A percentile compares a stretch with the other conserved stretches of the same genome.
These are phyloP conservation scores for Conticribra weissflogii DNA, from an alignment of 108 stramenopile species.

Conservation along the genomic window DNA sequence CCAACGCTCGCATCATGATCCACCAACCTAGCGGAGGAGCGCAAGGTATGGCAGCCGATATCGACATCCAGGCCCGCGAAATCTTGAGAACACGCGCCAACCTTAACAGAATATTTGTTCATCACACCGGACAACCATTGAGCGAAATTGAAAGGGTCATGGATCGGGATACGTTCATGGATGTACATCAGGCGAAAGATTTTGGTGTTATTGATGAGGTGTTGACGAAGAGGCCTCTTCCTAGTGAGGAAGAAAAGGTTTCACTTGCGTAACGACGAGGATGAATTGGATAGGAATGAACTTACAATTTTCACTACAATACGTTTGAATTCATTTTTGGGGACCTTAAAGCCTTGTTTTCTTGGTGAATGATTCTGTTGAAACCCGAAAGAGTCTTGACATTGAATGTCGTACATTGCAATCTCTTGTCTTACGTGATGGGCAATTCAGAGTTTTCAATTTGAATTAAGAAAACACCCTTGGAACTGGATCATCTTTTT, in stretches of 20 bases:
- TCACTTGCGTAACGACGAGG: not conserved
- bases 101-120: slow-evolving; percentile 84
- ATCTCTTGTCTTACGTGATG: too few species aligned
- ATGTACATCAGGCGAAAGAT: slow-evolving; percentile 78
- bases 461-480: too few species aligned
- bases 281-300: too few species aligned
- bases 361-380: too few species aligned
- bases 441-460: too few species aligned
- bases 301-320: too few species aligned
- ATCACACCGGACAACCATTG: slow-evolving; percentile 86
- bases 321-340: too few species aligned
- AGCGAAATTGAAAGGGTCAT: slow-evolving; percentile 89
- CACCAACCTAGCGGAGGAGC: slow-evolving; percentile 96
- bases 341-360: too few species aligned
- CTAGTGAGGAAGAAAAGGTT: slow-evolving; percentile 30
- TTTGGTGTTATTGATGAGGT: slow-evolving; percentile 96
- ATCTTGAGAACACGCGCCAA: slow-evolving; percentile 73
- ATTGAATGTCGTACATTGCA: too few species aligned
- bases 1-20: slow-evolving; percentile 94
- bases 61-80: slow-evolving; percentile 92
- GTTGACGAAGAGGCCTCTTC: slow-evolving; percentile 67
- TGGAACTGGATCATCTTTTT: too few species aligned
- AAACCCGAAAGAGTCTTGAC: too few species aligned
- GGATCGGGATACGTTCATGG: slow-evolving; percentile 96
- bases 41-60: slow-evolving; percentile 95